Conservation (phyloP, 2,329 filamentous ascomycete genomes). For the Aotearoamyces nothofagi region DNA sequence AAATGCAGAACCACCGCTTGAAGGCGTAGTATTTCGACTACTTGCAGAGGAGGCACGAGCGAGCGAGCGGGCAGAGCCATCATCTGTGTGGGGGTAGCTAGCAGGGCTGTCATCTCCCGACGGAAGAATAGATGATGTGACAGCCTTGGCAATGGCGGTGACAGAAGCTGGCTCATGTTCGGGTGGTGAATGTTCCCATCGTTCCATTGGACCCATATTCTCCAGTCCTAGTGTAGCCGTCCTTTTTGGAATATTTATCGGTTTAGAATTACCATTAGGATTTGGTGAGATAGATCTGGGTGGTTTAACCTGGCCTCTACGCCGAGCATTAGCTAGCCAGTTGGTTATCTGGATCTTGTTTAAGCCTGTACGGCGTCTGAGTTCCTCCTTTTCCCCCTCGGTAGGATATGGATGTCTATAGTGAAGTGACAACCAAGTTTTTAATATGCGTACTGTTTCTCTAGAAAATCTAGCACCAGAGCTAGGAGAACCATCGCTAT, state of each 20-base stretch:
- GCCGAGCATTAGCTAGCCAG: constrained; percentile 81
- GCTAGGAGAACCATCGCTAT: constrained; percentile 30
- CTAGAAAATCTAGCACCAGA: constrained; percentile 64
- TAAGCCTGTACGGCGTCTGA: constrained; percentile 67
- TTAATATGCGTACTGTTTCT: constrained; percentile 65
- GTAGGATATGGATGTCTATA: constrained; percentile 75
- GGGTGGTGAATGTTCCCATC: constrained; percentile 55
- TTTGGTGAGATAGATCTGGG: constrained; percentile 57
- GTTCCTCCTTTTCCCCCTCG: constrained; percentile 69
- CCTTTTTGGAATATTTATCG: constrained; percentile 59
- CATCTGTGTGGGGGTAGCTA: constrained; percentile 42
- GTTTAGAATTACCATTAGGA: constrained; percentile 40
- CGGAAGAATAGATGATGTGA: constrained; percentile 26
- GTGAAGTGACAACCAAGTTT: constrained; percentile 73
- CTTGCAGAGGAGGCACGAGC: constrained; percentile 44
- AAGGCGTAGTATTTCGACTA: constrained; percentile 45
- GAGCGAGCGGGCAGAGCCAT: constrained; percentile 41
- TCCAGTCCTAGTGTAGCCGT: constrained; percentile 37
- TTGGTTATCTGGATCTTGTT: constrained; percentile 76
- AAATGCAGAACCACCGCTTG: constrained; percentile 41
- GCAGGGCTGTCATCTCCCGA: constrained; percentile 42
- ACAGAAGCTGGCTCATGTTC: constrained; percentile 53
- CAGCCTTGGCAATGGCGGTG: constrained; percentile 46
- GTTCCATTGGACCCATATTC: constrained; percentile 47
- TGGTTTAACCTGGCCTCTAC: constrained; percentile 62